These are phyloP conservation scores for Megacollybia marginata DNA, from an alignment of 768 basidiomycete species.

Conservation along the genomic window DNA sequence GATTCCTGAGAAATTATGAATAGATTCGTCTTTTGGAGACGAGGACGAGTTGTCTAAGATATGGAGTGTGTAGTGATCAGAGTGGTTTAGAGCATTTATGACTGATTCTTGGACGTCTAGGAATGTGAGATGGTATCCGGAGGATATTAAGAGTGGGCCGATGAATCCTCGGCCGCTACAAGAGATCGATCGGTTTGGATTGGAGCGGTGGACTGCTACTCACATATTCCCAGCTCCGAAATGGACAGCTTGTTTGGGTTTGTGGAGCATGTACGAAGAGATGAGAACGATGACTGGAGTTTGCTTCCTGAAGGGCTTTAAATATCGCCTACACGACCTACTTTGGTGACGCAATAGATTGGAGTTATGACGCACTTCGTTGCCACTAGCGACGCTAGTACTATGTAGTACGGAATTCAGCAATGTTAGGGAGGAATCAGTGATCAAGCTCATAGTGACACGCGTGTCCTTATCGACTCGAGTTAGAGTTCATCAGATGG, in stretches of 20 bases:
- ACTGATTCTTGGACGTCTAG: constrained; percentile 25
- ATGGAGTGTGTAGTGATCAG: constrained; percentile 21
- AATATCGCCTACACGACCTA: no score
- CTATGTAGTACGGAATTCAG: no score
- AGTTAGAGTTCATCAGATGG: no score
- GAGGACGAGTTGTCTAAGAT: constrained; percentile 19
- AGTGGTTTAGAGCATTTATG: constrained; percentile 23
- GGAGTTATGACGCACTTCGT: no score
- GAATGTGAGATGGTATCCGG: constrained; percentile 30
- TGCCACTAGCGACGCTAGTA: no score
- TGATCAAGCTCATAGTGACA: no score
- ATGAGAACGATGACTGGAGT: no score
- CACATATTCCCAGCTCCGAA: constrained; percentile 25
- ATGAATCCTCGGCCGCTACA: constrained; percentile 33
- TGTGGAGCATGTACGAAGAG: background rate
- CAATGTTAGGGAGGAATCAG: no score
- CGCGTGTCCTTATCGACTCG: no score
- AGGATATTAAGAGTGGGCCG: constrained; percentile 25
- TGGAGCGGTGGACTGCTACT: no score
- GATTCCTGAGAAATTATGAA: background rate
- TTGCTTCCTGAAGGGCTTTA: no score
- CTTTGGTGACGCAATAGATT: no score
- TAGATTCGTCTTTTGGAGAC: background rate
- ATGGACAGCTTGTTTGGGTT: constrained; percentile 19
- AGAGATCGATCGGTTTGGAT: constrained; percentile 4